Evolutionary conservation across 2,329 filamentous ascomycete species (phyloP), one percentile per base, ranked within the genome.

Genomic region (Stemphylium vesicarium): DNA sequence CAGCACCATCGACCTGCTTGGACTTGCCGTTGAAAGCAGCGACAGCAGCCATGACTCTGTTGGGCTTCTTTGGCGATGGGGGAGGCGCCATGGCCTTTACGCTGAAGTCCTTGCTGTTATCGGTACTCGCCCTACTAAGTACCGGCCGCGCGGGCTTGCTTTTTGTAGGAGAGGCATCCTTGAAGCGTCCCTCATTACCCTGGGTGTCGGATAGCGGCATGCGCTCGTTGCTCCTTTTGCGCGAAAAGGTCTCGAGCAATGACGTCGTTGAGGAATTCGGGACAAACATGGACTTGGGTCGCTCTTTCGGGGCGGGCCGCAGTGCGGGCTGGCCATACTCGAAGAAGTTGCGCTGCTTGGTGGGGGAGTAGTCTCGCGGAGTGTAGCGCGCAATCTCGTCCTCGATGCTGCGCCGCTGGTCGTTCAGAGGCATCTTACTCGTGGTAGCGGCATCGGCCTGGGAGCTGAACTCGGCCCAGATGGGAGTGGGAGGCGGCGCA

Each of bases 401-500:
- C 15, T 82, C 78, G 22, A 83, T 61, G 32, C 74, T 79, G 11
- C 73, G 78, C 33, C 77, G 70, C 33, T 75, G 74, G 55, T 79
- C 78, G 41, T 77, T 76, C 33, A 79, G 71, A 9, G 81, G 78
- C 11, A 81, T 71, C 16, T 78, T 78, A 50, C 76, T 78, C 2
- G 76, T 77, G 24, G 68, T 66, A 2, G 64, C 66, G 48, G 64
- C 58, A 38, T 74, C 69, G 29, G 72, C 63, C 40, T 73, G 69
- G 37, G 78, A 77, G 52, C 82, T 77, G 71, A 94, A 95, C 67
- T 95, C 88, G 12, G 90, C 85, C 81, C 91, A 96, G 51, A 94
- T 92, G 20, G 93, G 92, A 2, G 89, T 86, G 15, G 84, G 81
- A 9, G 76, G 62, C 7, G 70, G 70, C 4, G 79, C 76, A 36